A percentile compares a stretch with the other conserved stretches of the same genome.
Conservation (phyloP, 2,329 filamentous ascomycete species). For the Fusarium scirpi region DNA sequence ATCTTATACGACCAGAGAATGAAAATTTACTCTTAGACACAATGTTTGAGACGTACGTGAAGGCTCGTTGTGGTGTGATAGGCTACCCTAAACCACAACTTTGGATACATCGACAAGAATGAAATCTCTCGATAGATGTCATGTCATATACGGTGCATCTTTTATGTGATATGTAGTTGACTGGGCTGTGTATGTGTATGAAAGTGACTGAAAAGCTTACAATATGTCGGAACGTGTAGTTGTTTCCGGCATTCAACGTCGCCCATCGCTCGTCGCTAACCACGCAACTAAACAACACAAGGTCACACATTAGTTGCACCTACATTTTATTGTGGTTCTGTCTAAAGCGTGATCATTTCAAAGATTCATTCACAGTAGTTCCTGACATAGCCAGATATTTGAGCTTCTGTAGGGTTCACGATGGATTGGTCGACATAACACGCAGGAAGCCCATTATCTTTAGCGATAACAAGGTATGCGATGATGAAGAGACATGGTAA, state of each 20-base stretch:
- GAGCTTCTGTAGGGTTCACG: neutral
- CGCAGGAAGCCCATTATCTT: neutral
- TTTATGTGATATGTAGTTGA: neutral
- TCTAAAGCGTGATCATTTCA: accelerated
- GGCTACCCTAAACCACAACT: slow-evolving; percentile 14
- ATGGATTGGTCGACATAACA: neutral
- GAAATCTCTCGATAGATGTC: too few species aligned
- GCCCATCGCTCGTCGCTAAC: neutral
- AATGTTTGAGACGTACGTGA: neutral
- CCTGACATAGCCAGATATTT: neutral
- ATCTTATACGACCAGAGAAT: too few species aligned
- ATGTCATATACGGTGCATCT: neutral
- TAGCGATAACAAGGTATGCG: neutral
- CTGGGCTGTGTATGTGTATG: neutral
- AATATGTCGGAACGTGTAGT: neutral
- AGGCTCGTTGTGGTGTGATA: neutral
- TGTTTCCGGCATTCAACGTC: neutral
- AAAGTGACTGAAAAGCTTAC: neutral
- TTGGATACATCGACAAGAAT: neutral
- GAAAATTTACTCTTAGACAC: neutral
- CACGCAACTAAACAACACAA: neutral
- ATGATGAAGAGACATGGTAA: neutral
- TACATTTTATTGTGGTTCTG: neutral
- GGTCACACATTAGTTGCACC: neutral
- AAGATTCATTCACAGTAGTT: neutral